Percentiles rank a stretch among this genome's conserved stretches.
These are phyloP conservation scores for Eucalyptus sp. DNA, from an alignment of 345 rosid genomes.

Conservation along the genomic window DNA sequence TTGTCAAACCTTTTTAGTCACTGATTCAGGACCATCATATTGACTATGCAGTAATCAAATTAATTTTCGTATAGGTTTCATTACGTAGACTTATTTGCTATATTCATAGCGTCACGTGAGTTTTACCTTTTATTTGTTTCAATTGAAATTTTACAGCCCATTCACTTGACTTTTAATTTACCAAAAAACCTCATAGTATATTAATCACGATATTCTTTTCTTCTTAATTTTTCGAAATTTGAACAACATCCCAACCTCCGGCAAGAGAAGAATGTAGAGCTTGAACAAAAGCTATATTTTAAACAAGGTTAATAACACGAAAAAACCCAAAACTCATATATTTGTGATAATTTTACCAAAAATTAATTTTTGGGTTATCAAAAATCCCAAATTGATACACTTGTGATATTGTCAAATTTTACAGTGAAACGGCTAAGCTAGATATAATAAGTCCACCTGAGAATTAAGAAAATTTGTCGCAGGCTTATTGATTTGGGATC, in stretches of 20 bases:
- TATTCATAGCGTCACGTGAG: background rate
- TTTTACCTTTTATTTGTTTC: background rate
- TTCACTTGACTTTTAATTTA: background rate
- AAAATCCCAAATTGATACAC: background rate
- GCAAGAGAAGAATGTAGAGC: background rate
- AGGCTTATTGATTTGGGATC: too few species aligned
- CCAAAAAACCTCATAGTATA: background rate
- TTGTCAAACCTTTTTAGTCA: background rate
- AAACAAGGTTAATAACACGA: background rate
- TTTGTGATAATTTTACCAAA: too few species aligned
- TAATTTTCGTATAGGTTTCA: background rate
- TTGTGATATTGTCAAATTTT: too few species aligned
- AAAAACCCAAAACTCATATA: too few species aligned
- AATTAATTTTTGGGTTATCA: too few species aligned
- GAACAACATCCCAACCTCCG: background rate
- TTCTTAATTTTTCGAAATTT: background rate
- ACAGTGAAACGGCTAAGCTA: background rate
- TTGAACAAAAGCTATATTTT: background rate
- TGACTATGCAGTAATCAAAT: background rate
- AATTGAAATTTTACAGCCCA: background rate
- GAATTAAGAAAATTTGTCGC: too few species aligned
- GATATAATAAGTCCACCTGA: too few species aligned
- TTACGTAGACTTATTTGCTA: background rate
- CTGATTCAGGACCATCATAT: background rate
- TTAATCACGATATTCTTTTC: background rate